Evolutionary conservation across 1,284 basidiomycete species (phyloP), one percentile per base, ranked within the genome.

Genomic region (Leccinum pachyderme): DNA sequence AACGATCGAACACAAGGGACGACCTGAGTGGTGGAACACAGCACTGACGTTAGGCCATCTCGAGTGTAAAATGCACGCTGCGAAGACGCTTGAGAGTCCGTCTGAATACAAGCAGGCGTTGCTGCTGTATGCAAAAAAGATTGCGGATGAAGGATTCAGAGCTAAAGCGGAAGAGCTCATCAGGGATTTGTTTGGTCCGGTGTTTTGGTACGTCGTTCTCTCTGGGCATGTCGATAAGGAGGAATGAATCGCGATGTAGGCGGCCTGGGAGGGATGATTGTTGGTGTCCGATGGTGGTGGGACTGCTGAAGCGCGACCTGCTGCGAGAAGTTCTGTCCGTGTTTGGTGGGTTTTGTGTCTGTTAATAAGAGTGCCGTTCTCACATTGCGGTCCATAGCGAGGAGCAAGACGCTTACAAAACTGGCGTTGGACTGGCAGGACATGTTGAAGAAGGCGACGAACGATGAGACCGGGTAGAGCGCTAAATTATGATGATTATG

Each of bases 111-210:
- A 85, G 71, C 80, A 86, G 63, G 84, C 83, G 55, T 68, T 96
- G 61, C 63, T 86, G 53, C 64, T 84, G 61, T 96, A 95, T 71
- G 86, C 91, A 48, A 89, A 84, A 75, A 86, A 82, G 72, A 77
- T 97, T 47, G 91, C 86, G 33, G 89, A 95, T 61, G 92, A 95
- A 68, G 91, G 88, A 0, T 93, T 93, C 70, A 77, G 83, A 58
- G 87, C 77, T 29, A 92, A 93, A 66, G 93, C 86, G 8, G 93
- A 95, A 69, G 95, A 96, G 70, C 72, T 98, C 52, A 81, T 95
- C 48, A 86, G 81, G 68, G 94, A 95, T 59, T 76, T 97, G 37
- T 86, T 91, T 64, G 95, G 94, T 7, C 93, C 93, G 1, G 73
- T 93, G 46, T 94, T 91, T 72, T 88, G 86, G 91, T 91, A 61